These are phyloP conservation scores for Metroxylon sagu DNA, from an alignment of 176 grass and related monocot species.

Conservation along the genomic window DNA sequence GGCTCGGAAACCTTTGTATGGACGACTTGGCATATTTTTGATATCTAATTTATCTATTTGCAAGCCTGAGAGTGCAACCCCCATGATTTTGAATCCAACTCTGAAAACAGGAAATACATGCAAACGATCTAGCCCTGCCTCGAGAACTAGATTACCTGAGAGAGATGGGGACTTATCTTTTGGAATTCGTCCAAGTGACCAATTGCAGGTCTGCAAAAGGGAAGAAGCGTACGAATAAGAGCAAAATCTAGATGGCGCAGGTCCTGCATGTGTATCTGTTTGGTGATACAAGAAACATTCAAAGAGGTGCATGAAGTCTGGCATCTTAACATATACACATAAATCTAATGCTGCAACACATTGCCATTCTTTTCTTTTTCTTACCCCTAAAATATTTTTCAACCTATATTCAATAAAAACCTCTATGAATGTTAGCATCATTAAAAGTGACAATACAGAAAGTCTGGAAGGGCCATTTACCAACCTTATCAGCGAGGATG, in stretches of 20 bases:
- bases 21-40: constrained; percentile 44
- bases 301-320: too few species aligned
- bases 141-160: constrained; percentile 69
- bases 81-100: constrained; percentile 89
- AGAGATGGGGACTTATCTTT: constrained; percentile 86
- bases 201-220: constrained; percentile 64
- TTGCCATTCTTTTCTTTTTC: too few species aligned
- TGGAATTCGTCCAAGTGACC: constrained; percentile 85
- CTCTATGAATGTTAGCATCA: too few species aligned
- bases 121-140: constrained; percentile 53
- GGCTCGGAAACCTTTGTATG: constrained; percentile 93
- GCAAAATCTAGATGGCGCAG: neutral
- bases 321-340: too few species aligned
- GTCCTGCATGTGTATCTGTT: too few species aligned
- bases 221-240: constrained; percentile 1
- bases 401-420: too few species aligned
- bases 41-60: constrained; percentile 90
- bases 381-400: too few species aligned
- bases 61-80: constrained; percentile 72
- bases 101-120: constrained; percentile 61
- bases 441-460: too few species aligned
- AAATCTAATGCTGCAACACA: too few species aligned
- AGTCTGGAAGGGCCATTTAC: constrained; percentile 4
- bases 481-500: constrained; percentile 76
- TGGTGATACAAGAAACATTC: too few species aligned